Conservation (phyloP, 2,329 filamentous ascomycete genomes). For the Penicillium oxalicum region DNA sequence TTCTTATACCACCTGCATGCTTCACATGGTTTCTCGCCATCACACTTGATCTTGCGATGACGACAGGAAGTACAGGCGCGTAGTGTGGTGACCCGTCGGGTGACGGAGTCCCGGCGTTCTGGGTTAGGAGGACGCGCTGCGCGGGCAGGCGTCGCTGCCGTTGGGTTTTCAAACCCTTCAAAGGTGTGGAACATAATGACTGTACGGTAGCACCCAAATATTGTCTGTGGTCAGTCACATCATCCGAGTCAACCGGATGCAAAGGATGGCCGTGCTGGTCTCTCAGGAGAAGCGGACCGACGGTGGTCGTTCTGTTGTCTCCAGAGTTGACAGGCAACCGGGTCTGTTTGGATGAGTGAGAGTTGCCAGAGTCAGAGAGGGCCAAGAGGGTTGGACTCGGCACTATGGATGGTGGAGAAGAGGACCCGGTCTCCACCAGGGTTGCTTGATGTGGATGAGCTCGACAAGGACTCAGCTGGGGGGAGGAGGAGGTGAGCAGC, state of each 20-base stretch:
- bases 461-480: too few relatives aligned
- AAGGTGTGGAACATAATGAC: constrained; percentile 39
- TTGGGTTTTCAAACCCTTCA: constrained; percentile 36
- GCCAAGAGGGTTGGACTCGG: too few relatives aligned
- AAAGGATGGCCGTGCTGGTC: too few relatives aligned
- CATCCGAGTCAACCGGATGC: background rate
- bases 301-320: too few relatives aligned
- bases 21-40: constrained; percentile 73
- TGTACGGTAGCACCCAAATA: constrained; percentile 4
- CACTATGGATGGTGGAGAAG: too few relatives aligned
- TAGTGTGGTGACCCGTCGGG: constrained; percentile 35
- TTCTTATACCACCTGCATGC: constrained; percentile 78
- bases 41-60: constrained; percentile 75
- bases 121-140: constrained; percentile 23
- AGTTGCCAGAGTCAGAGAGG: too few relatives aligned
- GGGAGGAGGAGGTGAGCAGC: too few relatives aligned
- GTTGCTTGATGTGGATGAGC: too few relatives aligned
- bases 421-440: too few relatives aligned
- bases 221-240: constrained; percentile 8
- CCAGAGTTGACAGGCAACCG: too few relatives aligned
- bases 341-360: too few relatives aligned
- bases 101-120: constrained; percentile 31
- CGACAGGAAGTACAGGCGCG: constrained; percentile 69
- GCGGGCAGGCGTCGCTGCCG: constrained; percentile 22
- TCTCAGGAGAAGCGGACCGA: too few relatives aligned